These are phyloP conservation scores for Biancaea sappan DNA, from an alignment of 306 rosid species.

Conservation along the genomic window DNA sequence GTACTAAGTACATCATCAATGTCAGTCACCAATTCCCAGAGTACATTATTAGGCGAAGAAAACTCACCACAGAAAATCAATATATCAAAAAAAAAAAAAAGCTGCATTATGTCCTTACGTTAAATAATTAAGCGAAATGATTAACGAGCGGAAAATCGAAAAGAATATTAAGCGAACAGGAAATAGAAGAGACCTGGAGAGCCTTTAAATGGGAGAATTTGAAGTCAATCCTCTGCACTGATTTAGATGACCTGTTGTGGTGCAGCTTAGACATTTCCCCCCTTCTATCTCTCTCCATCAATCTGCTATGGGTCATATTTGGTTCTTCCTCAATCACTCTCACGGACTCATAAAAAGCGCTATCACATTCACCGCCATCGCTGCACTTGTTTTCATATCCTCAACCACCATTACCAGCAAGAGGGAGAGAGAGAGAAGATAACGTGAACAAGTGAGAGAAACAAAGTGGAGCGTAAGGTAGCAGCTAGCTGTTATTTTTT, in stretches of 20 bases:
- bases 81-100: not conserved
- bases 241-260: slow-evolving; percentile 54
- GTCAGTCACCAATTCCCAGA: slow-evolving; percentile 18
- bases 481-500: slow-evolving; percentile 45
- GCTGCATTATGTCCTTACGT: not conserved
- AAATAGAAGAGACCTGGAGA: slow-evolving; percentile 44
- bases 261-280: slow-evolving; percentile 72
- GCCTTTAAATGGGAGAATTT: slow-evolving; percentile 61
- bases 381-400: slow-evolving; percentile 33
- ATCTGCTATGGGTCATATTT: not conserved
- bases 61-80: slow-evolving; percentile 4
- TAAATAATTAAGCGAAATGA: not conserved
- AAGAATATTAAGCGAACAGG: not conserved
- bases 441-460: slow-evolving; percentile 28
- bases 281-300: slow-evolving; percentile 12
- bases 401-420: slow-evolving; percentile 62
- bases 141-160: not conserved
- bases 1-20: slow-evolving; percentile 23
- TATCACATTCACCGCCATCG: not conserved
- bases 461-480: slow-evolving; percentile 56
- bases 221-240: slow-evolving; percentile 54
- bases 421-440: slow-evolving; percentile 38
- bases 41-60: slow-evolving; percentile 9
- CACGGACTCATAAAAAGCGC: not conserved
- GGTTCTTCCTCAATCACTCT: slow-evolving; percentile 22